Evolutionary conservation across 2,329 filamentous ascomycete species (phyloP).

Genomic region (Dichotomopilus funicola): DNA sequence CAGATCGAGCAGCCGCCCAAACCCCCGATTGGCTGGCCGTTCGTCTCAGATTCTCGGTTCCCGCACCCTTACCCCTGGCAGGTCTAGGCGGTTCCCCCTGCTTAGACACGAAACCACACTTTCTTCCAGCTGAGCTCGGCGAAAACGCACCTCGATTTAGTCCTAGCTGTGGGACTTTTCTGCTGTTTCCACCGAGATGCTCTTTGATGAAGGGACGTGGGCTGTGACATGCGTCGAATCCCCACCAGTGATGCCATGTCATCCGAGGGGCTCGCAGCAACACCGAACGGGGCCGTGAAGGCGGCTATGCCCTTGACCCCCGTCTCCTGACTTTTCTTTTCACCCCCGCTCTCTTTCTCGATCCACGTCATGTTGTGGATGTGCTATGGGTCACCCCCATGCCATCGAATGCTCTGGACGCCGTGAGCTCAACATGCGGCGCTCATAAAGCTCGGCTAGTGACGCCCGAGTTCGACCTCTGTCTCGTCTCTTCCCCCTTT

Average conservation of each 20-base stretch:
- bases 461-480: constrained; percentile 5
- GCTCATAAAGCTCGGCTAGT: constrained; percentile 12
- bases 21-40: constrained; percentile 17
- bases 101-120: neutral
- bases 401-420: constrained; percentile 5
- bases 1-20: constrained; percentile 10
- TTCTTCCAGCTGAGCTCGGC: neutral
- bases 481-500: constrained; percentile 15
- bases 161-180: neutral
- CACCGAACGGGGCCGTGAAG: neutral
- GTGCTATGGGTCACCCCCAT: constrained; percentile 6
- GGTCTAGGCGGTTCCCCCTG: constrained; percentile 8
- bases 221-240: neutral
- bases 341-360: neutral
- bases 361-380: constrained; percentile 1
- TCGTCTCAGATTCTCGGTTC: constrained; percentile 22
- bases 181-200: constrained; percentile 4
- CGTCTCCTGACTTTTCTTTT: neutral
- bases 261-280: too few relatives aligned
- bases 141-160: neutral
- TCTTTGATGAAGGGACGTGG: constrained; percentile 13
- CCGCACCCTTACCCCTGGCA: constrained; percentile 16
- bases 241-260: neutral
- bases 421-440: constrained; percentile 2
- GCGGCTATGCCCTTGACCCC: constrained; percentile 3